Evolutionary conservation across 148 eudicot genomes (phyloP).

Genomic region (Vaccinium macrocarpon): DNA sequence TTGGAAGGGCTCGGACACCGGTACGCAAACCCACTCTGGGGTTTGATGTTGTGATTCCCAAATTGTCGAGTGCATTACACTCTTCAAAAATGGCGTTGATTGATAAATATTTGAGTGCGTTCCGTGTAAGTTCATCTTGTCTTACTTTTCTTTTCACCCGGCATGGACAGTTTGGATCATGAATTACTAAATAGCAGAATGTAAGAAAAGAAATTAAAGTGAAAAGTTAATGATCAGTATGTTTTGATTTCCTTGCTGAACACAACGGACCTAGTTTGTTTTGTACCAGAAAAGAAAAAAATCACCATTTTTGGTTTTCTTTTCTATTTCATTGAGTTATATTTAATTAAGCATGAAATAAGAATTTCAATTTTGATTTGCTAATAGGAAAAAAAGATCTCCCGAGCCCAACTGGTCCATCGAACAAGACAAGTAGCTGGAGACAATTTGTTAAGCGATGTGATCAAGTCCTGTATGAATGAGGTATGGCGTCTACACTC

Average conservation of each 20-base stretch:
- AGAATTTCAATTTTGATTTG: neutral
- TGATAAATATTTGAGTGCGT: neutral
- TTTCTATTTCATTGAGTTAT: no score
- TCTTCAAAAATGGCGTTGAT: neutral
- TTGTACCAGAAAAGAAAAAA: no score
- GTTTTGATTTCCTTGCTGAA: no score
- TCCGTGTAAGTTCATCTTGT: neutral
- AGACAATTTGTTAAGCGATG: neutral
- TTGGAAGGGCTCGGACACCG: neutral
- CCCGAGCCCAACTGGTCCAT: neutral
- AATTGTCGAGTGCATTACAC: neutral
- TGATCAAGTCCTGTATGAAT: neutral
- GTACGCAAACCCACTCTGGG: neutral
- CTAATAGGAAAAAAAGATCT: neutral
- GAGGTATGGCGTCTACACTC: neutral
- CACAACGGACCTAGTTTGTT: no score
- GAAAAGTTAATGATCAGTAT: no score
- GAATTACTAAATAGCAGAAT: no score
- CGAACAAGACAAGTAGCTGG: neutral
- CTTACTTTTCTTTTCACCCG: neutral
- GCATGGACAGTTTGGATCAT: no score
- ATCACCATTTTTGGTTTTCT: no score
- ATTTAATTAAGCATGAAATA: no score
- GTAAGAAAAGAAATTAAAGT: no score
- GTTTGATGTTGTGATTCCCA: neutral